Evolutionary conservation across 2,329 filamentous ascomycete species (phyloP).

Genomic region (Dendrostoma leiphaemia): DNA sequence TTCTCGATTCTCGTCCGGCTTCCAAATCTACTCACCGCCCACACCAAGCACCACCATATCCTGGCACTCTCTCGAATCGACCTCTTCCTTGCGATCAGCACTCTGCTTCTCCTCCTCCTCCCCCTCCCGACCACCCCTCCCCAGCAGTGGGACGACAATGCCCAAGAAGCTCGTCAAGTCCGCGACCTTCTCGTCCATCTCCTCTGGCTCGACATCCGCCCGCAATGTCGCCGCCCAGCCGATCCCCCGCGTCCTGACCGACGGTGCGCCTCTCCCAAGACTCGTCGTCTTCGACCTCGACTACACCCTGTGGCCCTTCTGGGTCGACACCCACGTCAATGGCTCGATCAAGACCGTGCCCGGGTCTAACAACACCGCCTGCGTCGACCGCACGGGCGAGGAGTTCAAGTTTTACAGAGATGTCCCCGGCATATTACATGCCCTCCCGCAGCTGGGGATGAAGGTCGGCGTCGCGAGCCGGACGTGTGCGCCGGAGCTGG

Average conservation of each 20-base stretch:
- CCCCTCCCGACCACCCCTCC: background rate
- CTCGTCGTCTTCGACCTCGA: slow-evolving; percentile 93
- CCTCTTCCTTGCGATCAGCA: background rate
- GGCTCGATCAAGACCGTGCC: slow-evolving; percentile 57
- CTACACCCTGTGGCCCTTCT: slow-evolving; percentile 99
- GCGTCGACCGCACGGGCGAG: slow-evolving; percentile 60
- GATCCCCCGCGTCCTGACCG: slow-evolving; percentile 38
- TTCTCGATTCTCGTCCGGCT: no score
- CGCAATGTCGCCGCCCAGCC: slow-evolving; percentile 23
- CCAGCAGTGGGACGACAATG: no score
- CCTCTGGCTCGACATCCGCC: slow-evolving; percentile 23
- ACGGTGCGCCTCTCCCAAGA: slow-evolving; percentile 70
- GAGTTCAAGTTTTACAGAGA: slow-evolving; percentile 69
- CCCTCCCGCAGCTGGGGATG: slow-evolving; percentile 44
- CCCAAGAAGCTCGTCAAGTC: slow-evolving; percentile 20
- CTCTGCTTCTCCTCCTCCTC: background rate
- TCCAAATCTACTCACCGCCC: no score
- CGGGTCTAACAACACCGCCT: slow-evolving; percentile 34
- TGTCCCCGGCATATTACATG: slow-evolving; percentile 64
- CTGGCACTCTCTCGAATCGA: background rate
- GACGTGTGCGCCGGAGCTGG: slow-evolving; percentile 76
- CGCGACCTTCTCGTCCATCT: slow-evolving; percentile 22
- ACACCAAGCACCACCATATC: no score
- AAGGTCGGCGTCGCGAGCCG: slow-evolving; percentile 66
- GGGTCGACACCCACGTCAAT: slow-evolving; percentile 90